Base-by-base conservation (phyloP, 2,329 filamentous ascomycete species). In the Drechslerella stenobrocha region DNA sequence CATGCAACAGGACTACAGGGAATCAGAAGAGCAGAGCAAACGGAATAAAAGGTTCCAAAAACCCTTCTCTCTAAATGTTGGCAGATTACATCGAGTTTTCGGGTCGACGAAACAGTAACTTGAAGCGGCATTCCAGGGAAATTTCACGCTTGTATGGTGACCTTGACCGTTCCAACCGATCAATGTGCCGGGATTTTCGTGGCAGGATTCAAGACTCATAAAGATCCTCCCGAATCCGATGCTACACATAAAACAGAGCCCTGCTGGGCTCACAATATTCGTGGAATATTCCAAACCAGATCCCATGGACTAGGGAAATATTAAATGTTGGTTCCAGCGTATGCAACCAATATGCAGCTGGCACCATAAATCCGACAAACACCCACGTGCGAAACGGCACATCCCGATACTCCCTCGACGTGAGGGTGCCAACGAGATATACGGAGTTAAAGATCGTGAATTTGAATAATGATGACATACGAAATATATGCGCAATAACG, bases 21-120 rank as follows among this genome's bases (percentile, higher is more conserved):
- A 45, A 18, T 15, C n/a, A 26, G 34, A 42, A 5, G 40, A 48
- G 20, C 52, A 60, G n/a, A 20, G 18, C n/a, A 46, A 53, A 34
- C 30, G 15, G 18, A 52, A 53, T 8, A 58, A 58, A 40, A 66
- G 58, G 20, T 32, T 24, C 3, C 40, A 52, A 37, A 66, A 58
- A 13, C 37, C 47, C 9, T 66, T 58, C 32, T 58, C 52, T 3
- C 35, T 66, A n/a, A 52, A 66, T 37, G 22, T 66, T 48, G 60
- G 60, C 28, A 66, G 42, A 53, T 26, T 66, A 3, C 60, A 58
- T 45, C 18, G 58, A 15, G 53, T 66, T 6, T 58, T 66, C 23
- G 55, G 55, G 3, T 60, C 55, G 15, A 67, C 55, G 18, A 67
- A 60, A 56, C 44, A 60, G 35, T 55, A 67, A 34, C 63, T 67